These are phyloP conservation scores for Sugiyamaella japonica DNA, from an alignment of 1,139 yeast species.

Conservation along the genomic window DNA sequence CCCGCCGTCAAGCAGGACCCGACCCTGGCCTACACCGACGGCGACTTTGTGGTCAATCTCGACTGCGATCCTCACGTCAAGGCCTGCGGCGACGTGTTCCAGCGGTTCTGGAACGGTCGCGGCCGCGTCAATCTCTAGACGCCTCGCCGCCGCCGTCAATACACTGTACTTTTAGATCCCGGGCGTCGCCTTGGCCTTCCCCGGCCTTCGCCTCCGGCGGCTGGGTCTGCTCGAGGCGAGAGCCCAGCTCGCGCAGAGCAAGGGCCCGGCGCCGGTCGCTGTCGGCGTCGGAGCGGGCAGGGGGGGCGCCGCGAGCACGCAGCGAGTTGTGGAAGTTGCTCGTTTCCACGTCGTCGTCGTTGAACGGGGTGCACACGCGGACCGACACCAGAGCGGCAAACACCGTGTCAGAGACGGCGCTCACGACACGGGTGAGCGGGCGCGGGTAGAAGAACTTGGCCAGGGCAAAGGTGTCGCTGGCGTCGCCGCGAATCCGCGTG, in stretches of 20 bases:
- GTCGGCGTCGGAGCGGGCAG: constrained; percentile 21
- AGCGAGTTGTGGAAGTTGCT: constrained; percentile 61
- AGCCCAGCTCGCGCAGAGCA: constrained; percentile 48
- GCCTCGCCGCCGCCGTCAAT: neutral
- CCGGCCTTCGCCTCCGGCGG: constrained; percentile 6
- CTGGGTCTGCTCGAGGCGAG: constrained; percentile 15
- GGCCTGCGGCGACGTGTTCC: constrained; percentile 39
- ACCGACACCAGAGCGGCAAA: constrained; percentile 55
- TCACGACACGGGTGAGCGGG: constrained; percentile 51
- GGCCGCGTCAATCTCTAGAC: constrained; percentile 12
- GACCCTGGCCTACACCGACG: constrained; percentile 36
- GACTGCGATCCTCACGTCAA: constrained; percentile 35
- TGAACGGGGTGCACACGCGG: constrained; percentile 64
- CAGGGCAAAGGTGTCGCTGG: constrained; percentile 83
- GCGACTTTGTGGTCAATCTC: constrained; percentile 42
- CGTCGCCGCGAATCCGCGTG: constrained; percentile 66
- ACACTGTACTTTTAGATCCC: constrained; percentile 9
- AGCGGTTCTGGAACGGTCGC: constrained; percentile 30
- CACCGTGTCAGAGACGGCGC: constrained; percentile 53
- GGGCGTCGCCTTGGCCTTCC: no score
- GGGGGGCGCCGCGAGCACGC: constrained; percentile 41
- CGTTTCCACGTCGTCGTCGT: constrained; percentile 68
- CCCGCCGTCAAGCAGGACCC: constrained; percentile 26
- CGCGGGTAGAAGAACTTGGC: constrained; percentile 77
- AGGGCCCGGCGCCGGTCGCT: constrained; percentile 87